Conservation (phyloP, 306 rosid genomes). For the Sechiopsis laciniata region DNA sequence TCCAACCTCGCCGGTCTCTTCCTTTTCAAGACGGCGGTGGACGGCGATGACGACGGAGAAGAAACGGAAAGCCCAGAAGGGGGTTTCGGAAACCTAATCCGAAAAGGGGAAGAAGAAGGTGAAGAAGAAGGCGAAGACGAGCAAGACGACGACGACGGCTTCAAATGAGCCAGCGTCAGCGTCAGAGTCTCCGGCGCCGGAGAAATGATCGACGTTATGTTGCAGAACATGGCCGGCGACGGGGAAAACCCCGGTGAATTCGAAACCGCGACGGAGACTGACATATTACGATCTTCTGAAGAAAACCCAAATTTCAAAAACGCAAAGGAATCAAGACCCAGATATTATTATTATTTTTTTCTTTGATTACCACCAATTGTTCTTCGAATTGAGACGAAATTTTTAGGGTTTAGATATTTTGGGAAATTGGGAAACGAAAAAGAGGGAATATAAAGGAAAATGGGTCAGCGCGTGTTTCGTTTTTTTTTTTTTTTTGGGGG, state of each 20-base stretch:
- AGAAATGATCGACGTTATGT: constrained; percentile 38
- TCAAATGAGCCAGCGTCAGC: constrained; percentile 42
- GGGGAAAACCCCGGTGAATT: constrained; percentile 82
- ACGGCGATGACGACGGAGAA: constrained; percentile 23
- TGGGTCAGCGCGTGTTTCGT: no score
- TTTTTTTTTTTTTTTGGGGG: no score
- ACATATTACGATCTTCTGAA: constrained; percentile 33
- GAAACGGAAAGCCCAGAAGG: constrained; percentile 36
- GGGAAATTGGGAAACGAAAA: background rate
- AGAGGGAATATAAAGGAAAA: background rate
- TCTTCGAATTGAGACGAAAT: background rate
- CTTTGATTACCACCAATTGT: background rate
- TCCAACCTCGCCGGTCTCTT: constrained; percentile 73
- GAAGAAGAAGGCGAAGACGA: constrained; percentile 40
- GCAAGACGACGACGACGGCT: constrained; percentile 32
- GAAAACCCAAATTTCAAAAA: background rate
- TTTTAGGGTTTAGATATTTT: background rate
- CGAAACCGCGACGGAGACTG: constrained; percentile 65
- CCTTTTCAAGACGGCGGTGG: constrained; percentile 58
- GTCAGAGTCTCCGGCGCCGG: constrained; percentile 46
- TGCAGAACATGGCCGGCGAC: constrained; percentile 52
- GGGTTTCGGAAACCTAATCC: constrained; percentile 52
- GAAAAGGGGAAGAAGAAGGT: constrained; percentile 63
- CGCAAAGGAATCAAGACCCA: background rate
- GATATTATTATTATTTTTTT: background rate